These are phyloP conservation scores for Microcos paniculata DNA, from an alignment of 345 rosid genomes.

Conservation along the genomic window DNA sequence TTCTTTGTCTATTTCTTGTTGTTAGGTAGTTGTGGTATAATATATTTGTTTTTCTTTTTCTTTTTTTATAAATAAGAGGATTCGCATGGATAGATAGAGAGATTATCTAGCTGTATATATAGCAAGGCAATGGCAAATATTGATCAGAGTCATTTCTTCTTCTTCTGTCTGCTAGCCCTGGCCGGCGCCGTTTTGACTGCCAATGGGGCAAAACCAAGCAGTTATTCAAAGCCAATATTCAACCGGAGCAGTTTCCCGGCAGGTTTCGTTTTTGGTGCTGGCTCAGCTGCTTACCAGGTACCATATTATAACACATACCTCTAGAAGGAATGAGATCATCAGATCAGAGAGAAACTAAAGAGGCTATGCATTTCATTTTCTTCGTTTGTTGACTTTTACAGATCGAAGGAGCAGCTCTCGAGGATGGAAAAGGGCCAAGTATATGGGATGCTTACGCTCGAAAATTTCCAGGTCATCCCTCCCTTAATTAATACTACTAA, in stretches of 20 bases:
- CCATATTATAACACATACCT: too few species aligned
- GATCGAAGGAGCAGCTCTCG: slow-evolving; percentile 40
- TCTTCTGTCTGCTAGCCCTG: neutral
- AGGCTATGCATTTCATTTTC: too few species aligned
- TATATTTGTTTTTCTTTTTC: too few species aligned
- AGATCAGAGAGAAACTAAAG: too few species aligned
- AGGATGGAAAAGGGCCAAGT: slow-evolving; percentile 46
- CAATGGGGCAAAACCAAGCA: neutral
- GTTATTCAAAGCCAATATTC: neutral
- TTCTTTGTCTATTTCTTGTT: too few species aligned
- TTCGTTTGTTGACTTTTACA: neutral
- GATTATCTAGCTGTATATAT: too few species aligned
- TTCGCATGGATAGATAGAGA: too few species aligned
- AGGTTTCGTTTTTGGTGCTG: slow-evolving; percentile 44
- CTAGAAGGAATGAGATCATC: too few species aligned
- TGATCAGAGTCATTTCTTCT: neutral
- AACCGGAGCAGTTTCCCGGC: slow-evolving; percentile 36
- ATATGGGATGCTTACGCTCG: slow-evolving; percentile 34
- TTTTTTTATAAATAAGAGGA: too few species aligned
- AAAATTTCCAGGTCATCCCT: slow-evolving; percentile 34
- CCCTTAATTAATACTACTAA: too few species aligned
- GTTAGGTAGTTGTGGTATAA: too few species aligned
- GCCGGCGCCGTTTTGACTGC: neutral
- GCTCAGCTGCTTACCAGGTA: slow-evolving; percentile 46
- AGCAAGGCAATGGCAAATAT: neutral